Conservation (phyloP, 1,139 yeast species). For the Blastobotrys capitulatus region DNA sequence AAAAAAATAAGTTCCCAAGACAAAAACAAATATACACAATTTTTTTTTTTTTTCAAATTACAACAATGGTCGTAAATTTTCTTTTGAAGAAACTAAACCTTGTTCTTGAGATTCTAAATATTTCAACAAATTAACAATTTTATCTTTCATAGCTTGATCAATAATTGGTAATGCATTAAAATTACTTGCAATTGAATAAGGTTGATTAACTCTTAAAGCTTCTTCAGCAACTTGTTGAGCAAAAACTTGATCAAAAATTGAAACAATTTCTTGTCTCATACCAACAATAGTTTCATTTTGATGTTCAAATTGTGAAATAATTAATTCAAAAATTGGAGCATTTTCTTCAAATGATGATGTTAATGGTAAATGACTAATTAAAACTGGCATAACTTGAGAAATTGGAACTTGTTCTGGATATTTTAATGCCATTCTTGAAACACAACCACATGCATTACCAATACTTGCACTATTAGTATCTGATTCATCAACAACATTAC, state of each 20-base stretch:
- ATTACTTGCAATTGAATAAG: slow-evolving; percentile 4
- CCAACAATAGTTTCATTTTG: slow-evolving; percentile 52
- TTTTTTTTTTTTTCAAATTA: background rate
- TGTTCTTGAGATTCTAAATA: slow-evolving; percentile 60
- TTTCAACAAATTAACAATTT: slow-evolving; percentile 66
- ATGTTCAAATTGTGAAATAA: slow-evolving; percentile 63
- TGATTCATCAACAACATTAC: slow-evolving; percentile 64
- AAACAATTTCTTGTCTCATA: slow-evolving; percentile 61
- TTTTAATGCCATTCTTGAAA: slow-evolving; percentile 81
- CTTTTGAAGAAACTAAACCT: slow-evolving; percentile 35
- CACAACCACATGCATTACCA: slow-evolving; percentile 97
- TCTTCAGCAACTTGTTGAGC: slow-evolving; percentile 66
- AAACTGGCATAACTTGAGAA: slow-evolving; percentile 69
- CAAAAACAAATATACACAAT: background rate
- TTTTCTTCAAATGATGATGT: slow-evolving; percentile 89
- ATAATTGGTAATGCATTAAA: slow-evolving; percentile 52
- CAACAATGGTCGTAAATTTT: background rate
- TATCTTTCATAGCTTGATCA: slow-evolving; percentile 54
- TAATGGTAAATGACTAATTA: slow-evolving; percentile 78
- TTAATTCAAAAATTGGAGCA: slow-evolving; percentile 77
- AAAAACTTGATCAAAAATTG: slow-evolving; percentile 65
- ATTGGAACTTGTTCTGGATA: slow-evolving; percentile 71
- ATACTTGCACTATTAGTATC: slow-evolving; percentile 79
- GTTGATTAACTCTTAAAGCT: slow-evolving; percentile 40
- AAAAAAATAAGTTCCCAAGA: background rate